Percentiles rank a stretch among this genome's conserved stretches.
phyloP scores from a whole-genome alignment of 768 basidiomycete genomes.

The Coprinellus micaceus region DNA sequence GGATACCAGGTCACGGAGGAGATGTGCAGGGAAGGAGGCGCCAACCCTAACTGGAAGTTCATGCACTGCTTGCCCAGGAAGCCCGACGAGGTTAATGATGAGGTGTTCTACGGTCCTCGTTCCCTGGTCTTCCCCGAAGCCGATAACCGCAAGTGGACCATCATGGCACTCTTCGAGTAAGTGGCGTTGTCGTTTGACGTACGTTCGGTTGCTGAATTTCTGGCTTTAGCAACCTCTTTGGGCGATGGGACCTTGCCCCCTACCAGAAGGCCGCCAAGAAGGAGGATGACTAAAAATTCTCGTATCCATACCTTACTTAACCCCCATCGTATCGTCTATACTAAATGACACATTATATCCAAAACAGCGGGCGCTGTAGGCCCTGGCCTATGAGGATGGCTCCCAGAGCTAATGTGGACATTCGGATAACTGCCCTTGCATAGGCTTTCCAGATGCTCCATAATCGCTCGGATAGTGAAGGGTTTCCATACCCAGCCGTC shows the following conservation, averaged over 20 bases:
- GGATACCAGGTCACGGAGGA: slow-evolving; percentile 94
- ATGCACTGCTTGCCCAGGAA: slow-evolving; percentile 95
- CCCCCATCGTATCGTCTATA: too few species aligned
- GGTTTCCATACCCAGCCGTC: too few species aligned
- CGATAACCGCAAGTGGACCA: slow-evolving; percentile 97
- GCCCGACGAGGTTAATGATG: slow-evolving; percentile 90
- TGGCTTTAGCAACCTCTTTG: slow-evolving; percentile 39
- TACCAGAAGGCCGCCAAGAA: slow-evolving; percentile 13
- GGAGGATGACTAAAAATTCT: too few species aligned
- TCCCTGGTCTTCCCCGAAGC: slow-evolving; percentile 92
- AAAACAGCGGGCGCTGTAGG: too few species aligned
- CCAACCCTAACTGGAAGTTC: slow-evolving; percentile 88
- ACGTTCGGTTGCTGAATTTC: slow-evolving; percentile 16
- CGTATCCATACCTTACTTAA: too few species aligned
- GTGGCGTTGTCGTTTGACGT: slow-evolving; percentile 26
- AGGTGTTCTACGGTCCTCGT: slow-evolving; percentile 91
- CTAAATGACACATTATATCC: too few species aligned
- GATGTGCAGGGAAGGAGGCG: slow-evolving; percentile 76
- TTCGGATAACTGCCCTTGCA: too few species aligned
- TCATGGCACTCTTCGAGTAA: slow-evolving; percentile 87
- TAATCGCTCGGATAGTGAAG: too few species aligned
- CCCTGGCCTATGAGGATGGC: too few species aligned
- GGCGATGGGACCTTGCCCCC: slow-evolving; percentile 37
- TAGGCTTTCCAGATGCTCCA: too few species aligned
- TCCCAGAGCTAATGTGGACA: too few species aligned